These are phyloP conservation scores for Solanum okadae DNA, from an alignment of 257 asterid species.

Conservation along the genomic window DNA sequence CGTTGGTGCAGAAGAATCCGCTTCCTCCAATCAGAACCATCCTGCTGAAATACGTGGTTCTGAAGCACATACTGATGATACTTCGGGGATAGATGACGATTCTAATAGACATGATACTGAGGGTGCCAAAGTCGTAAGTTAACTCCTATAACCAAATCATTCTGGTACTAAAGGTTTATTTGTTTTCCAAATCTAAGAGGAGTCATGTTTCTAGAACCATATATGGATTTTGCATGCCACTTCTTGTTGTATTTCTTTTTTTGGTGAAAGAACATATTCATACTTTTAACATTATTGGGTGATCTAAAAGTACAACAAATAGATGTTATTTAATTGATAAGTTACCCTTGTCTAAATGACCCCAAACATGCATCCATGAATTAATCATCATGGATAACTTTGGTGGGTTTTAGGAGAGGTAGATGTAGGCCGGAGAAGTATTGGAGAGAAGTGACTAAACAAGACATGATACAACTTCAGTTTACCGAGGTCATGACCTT, in stretches of 20 bases:
- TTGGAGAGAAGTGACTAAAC: neutral
- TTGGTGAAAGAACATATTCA: neutral
- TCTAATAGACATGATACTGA: constrained; percentile 19
- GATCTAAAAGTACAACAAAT: neutral
- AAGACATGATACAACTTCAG: neutral
- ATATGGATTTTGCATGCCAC: neutral
- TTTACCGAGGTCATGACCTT: neutral
- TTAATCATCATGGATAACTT: neutral
- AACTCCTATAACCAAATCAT: neutral
- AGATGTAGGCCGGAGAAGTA: neutral
- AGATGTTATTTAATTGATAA: neutral
- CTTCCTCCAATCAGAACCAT: constrained; percentile 22
- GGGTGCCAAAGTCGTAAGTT: constrained; percentile 32
- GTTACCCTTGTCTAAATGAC: neutral
- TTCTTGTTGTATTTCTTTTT: neutral
- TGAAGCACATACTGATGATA: constrained; percentile 4
- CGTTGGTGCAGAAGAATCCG: constrained; percentile 22
- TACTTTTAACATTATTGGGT: neutral
- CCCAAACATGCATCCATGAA: neutral
- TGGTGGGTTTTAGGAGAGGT: neutral
- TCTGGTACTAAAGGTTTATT: neutral
- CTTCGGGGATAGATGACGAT: constrained; percentile 6
- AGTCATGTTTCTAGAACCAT: neutral
- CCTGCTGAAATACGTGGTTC: neutral
- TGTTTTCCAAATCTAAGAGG: neutral